phyloP scores from a whole-genome alignment of 2,329 filamentous ascomycete genomes.

The Tolypocladium sp. region DNA sequence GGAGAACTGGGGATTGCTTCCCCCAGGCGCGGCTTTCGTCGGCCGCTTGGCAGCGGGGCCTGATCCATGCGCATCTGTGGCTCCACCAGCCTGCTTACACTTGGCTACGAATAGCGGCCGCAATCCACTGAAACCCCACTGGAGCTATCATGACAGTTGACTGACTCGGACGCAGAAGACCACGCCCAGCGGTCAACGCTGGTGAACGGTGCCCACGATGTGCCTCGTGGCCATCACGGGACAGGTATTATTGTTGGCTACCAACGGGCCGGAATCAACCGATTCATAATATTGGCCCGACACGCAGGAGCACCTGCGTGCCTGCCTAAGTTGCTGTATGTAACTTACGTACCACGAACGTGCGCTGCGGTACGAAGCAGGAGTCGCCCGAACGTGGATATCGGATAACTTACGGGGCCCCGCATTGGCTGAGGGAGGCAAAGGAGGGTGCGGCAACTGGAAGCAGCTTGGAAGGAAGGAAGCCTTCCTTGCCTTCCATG shows the following conservation, averaged over 20 bases:
- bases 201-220: background rate
- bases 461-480: background rate
- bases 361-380: background rate
- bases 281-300: background rate
- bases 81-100: background rate
- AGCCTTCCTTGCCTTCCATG: background rate
- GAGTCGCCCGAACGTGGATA: background rate
- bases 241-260: background rate
- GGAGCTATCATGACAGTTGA: background rate
- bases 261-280: background rate
- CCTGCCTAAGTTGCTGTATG: background rate
- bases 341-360: background rate
- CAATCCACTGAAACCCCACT: background rate
- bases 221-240: background rate
- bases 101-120: background rate
- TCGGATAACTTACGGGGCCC: background rate
- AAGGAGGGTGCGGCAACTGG: background rate
- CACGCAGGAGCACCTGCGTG: background rate
- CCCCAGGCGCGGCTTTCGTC: background rate
- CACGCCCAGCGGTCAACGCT: background rate
- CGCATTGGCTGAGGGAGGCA: background rate
- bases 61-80: background rate
- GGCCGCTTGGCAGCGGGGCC: background rate
- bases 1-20: background rate
- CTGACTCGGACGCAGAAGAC: background rate